These are phyloP conservation scores for Erysimum cheiranthoides DNA, from an alignment of 345 rosid species.

Conservation along the genomic window DNA sequence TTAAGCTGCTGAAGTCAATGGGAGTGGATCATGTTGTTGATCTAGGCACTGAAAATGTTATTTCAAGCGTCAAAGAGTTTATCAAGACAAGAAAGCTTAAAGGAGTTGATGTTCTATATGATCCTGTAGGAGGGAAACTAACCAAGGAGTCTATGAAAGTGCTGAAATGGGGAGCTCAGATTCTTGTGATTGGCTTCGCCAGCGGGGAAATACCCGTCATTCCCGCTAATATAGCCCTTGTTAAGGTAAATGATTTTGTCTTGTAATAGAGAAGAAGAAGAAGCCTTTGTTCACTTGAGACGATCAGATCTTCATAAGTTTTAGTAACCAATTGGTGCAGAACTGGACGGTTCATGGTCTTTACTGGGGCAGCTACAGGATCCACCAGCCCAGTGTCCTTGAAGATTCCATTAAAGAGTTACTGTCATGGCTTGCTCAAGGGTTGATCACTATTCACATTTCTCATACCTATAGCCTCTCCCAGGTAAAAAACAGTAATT, in stretches of 20 bases:
- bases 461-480: slow-evolving; percentile 70
- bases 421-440: slow-evolving; percentile 78
- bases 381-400: slow-evolving; percentile 67
- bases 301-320: slow-evolving; percentile 16
- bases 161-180: slow-evolving; percentile 92
- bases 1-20: slow-evolving; percentile 68
- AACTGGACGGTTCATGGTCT: slow-evolving; percentile 99
- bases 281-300: slow-evolving; percentile 19
- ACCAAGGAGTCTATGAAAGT: slow-evolving; percentile 78
- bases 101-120: slow-evolving; percentile 88
- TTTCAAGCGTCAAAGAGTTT: slow-evolving; percentile 69
- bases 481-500: slow-evolving; percentile 55
- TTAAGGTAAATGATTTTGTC: slow-evolving; percentile 60
- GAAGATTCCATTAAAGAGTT: slow-evolving; percentile 76
- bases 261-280: slow-evolving; percentile 10
- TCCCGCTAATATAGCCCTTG: slow-evolving; percentile 89
- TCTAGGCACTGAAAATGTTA: slow-evolving; percentile 65
- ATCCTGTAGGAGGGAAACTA: slow-evolving; percentile 92
- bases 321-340: slow-evolving; percentile 50
- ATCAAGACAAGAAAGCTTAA: slow-evolving; percentile 74
- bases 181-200: slow-evolving; percentile 89
- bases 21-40: slow-evolving; percentile 91
- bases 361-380: slow-evolving; percentile 87
- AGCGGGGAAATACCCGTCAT: slow-evolving; percentile 87
- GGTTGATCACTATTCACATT: slow-evolving; percentile 69